Conservation (phyloP, 1,284 basidiomycete species). For the Entoloma clypeatum region DNA sequence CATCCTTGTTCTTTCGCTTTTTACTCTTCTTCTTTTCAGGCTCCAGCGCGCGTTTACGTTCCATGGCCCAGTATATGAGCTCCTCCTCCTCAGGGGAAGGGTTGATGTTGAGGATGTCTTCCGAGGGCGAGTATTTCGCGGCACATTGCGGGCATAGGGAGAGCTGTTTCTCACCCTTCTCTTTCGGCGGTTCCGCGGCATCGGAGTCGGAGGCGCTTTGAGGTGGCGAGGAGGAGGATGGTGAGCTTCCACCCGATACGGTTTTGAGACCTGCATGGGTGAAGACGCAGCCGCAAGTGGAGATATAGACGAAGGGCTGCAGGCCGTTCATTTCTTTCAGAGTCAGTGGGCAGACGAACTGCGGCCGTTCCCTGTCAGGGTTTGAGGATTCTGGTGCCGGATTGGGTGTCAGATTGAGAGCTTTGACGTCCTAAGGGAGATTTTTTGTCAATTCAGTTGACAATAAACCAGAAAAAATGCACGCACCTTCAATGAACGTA, state of each 20-base stretch:
- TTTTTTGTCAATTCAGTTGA: constrained; percentile 2
- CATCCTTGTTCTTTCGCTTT: constrained; percentile 52
- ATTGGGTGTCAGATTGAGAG: constrained; percentile 76
- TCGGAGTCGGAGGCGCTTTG: constrained; percentile 26
- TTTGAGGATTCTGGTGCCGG: constrained; percentile 40
- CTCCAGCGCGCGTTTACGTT: constrained; percentile 49
- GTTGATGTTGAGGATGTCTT: constrained; percentile 60
- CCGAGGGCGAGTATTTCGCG: constrained; percentile 54
- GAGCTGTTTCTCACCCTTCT: constrained; percentile 35
- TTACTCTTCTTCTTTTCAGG: constrained; percentile 63
- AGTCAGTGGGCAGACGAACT: constrained; percentile 86
- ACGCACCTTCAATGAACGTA: constrained; percentile 81
- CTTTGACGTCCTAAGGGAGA: constrained; percentile 72
- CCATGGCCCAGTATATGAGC: constrained; percentile 51
- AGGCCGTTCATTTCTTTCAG: constrained; percentile 92
- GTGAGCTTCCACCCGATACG: too few species aligned
- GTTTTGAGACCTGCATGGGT: constrained; percentile 72
- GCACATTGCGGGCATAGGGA: constrained; percentile 74
- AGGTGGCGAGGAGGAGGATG: too few species aligned
- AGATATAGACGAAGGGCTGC: constrained; percentile 82
- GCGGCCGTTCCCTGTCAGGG: constrained; percentile 47
- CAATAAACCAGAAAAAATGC: not conserved
- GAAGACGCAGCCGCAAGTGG: constrained; percentile 87
- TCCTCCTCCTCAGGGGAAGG: constrained; percentile 58
- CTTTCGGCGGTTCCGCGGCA: constrained; percentile 18